Conservation (phyloP, 2,329 filamentous ascomycete genomes). For the Aspergillus flavus region DNA sequence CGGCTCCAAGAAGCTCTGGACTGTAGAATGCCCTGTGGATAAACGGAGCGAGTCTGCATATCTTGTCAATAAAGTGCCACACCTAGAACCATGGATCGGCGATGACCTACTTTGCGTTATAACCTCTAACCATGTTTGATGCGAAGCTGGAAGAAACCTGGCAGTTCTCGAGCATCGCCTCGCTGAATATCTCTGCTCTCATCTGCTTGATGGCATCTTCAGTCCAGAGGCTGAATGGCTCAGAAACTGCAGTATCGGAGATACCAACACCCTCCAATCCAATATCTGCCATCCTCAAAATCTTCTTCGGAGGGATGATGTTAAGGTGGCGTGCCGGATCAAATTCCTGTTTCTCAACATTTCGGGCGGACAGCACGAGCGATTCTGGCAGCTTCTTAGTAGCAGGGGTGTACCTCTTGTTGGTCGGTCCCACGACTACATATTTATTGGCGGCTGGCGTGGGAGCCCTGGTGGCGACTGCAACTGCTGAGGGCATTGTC, state of each 20-base stretch:
- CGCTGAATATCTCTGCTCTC: conserved; percentile 60
- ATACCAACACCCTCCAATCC: conserved; percentile 55
- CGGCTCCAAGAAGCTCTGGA: not conserved
- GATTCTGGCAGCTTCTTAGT: conserved; percentile 16
- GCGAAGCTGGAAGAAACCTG: conserved; percentile 60
- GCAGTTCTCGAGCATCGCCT: conserved; percentile 58
- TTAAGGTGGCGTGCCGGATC: conserved; percentile 56
- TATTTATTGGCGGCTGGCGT: no score
- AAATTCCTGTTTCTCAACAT: conserved; percentile 40
- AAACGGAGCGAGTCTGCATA: not conserved
- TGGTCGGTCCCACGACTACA: conserved; percentile 15
- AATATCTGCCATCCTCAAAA: conserved; percentile 60
- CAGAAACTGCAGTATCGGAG: conserved; percentile 62
- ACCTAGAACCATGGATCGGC: not conserved
- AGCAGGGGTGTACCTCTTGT: conserved; percentile 21
- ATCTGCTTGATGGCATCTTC: conserved; percentile 62
- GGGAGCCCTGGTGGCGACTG: not conserved
- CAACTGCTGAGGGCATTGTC: not conserved
- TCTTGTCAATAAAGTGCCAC: not conserved
- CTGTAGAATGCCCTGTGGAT: not conserved
- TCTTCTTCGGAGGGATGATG: conserved; percentile 52
- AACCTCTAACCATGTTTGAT: conserved; percentile 52
- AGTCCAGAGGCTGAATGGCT: conserved; percentile 65
- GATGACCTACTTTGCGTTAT: not conserved
- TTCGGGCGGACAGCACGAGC: conserved; percentile 10